Base-by-base conservation (phyloP, 2,329 filamentous ascomycete species). In the Trichoderma sp. region DNA sequence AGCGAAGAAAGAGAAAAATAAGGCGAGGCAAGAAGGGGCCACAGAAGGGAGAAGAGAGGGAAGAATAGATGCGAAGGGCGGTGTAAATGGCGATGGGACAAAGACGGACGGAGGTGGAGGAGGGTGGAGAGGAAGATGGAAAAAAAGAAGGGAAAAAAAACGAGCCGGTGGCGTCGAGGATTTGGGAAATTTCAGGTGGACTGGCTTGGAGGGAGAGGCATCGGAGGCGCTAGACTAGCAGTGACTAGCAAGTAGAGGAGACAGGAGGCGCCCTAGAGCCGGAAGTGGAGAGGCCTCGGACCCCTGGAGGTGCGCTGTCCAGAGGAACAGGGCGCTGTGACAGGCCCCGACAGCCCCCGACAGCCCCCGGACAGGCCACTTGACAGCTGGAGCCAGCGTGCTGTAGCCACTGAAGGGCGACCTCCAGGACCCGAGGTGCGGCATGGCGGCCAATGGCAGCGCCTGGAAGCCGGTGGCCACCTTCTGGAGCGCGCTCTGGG, bases 11-110 rank as follows among this genome's bases (percentile, higher is more conserved):
- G 31, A 59, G 66, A 66, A 74, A 74, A 74, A 45, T 64, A 72
- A 72, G 53, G 75, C 53, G 62, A 50, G 71, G 68, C 59, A 75
- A 69, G 75, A 75, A 66, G 35, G 71, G 69, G 66, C 63, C 71
- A 64, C 53, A 72, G 71, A 75, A 64, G 71, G 74, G 69, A 33
- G 64, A 60, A 66, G 65, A 77, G 77, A 79, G 79, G 78, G 80
- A 79, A 79, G 79, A 80, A 80, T 77, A 79, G 77, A 79, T 79
- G 75, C 45, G 78, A 81, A 80, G 60, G 80, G 82, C 80, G 81
- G 81, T 79, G 79, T 80, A 78, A 69, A 79, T 79, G 81, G 79
- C 73, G 75, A 66, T 76, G 69, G 79, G 80, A 81, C 64, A 69
- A 74, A 74, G 66, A 76, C 65, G 76, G 75, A 77, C 72, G 71